These are phyloP conservation scores for Candida argentea DNA, from an alignment of 805 yeast genomes.

Conservation along the genomic window DNA sequence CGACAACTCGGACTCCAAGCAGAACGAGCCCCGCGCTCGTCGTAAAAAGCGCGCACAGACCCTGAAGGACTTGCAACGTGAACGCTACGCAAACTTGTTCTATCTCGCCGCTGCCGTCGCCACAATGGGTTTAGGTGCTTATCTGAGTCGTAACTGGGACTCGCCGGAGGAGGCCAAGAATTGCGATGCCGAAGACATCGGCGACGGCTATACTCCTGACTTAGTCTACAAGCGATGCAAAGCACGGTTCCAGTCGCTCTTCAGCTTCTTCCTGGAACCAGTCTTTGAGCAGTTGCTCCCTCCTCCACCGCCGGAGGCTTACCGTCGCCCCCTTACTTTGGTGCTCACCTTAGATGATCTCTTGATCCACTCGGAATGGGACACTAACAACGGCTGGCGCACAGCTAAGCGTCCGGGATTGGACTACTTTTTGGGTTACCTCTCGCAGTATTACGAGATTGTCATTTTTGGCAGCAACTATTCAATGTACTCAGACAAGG, in stretches of 20 bases:
- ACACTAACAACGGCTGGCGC: conserved; percentile 89
- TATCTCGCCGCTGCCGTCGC: conserved; percentile 52
- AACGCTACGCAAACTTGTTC: conserved; percentile 66
- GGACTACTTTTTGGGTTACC: conserved; percentile 90
- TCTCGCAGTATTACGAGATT: conserved; percentile 92
- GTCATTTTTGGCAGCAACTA: conserved; percentile 83
- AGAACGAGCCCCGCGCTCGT: conserved; percentile 6
- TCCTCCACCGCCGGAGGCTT: conserved; percentile 84
- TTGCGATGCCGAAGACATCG: conserved; percentile 43
- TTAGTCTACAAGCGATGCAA: conserved; percentile 59
- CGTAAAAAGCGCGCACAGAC: conserved; percentile 37
- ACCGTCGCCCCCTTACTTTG: conserved; percentile 84
- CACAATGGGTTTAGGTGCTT: conserved; percentile 44
- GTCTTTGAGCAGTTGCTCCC: conserved; percentile 89
- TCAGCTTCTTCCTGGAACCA: conserved; percentile 85
- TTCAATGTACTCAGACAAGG: conserved; percentile 75
- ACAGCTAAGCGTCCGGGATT: conserved; percentile 98
- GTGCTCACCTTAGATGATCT: conserved; percentile 86
- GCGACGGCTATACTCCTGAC: conserved; percentile 58
- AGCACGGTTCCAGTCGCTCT: conserved; percentile 63
- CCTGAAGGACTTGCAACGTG: conserved; percentile 73
- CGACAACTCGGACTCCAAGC: conserved; percentile 6
- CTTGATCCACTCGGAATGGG: conserved; percentile 87
- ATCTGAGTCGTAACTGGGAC: conserved; percentile 80
- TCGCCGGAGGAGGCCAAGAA: conserved; percentile 51